A percentile compares a stretch with the other conserved stretches of the same genome.
phyloP scores from a whole-genome alignment of 176 grass and related monocot genomes.

The Cocos nucifera region DNA sequence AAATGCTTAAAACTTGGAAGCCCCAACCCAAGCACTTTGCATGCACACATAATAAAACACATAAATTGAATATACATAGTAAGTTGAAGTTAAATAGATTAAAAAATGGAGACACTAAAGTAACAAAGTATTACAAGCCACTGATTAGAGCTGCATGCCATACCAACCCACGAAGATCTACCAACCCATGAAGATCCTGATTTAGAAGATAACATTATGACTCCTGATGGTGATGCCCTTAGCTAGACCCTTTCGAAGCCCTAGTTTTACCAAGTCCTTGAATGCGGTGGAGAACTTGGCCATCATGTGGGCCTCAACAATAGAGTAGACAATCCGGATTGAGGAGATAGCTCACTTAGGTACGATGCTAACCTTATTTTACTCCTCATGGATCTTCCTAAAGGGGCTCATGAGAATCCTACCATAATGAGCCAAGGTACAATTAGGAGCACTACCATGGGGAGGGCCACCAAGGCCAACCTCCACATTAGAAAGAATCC shows the following conservation, averaged over 20 bases:
- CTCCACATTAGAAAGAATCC: conserved; percentile 43
- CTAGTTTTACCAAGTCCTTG: conserved; percentile 31
- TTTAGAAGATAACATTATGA: conserved; percentile 36
- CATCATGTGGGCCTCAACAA: conserved; percentile 27
- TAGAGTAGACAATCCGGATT: conserved; percentile 37
- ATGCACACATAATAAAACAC: no score
- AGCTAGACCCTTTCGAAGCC: conserved; percentile 40
- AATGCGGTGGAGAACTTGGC: conserved; percentile 33
- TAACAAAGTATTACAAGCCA: no score
- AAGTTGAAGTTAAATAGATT: no score
- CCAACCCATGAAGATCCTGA: conserved; percentile 14
- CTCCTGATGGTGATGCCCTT: conserved; percentile 50
- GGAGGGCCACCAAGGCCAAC: conserved; percentile 38
- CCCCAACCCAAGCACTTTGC: no score
- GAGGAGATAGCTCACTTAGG: conserved; percentile 51
- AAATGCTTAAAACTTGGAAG: no score
- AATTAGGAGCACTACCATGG: conserved; percentile 43
- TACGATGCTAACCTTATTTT: conserved; percentile 31
- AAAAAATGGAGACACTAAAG: not conserved
- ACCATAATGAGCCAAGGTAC: conserved; percentile 30
- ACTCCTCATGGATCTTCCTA: conserved; percentile 21
- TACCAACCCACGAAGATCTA: no score
- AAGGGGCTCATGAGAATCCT: conserved; percentile 26
- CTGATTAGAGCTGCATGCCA: not conserved
- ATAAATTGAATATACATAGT: no score